These are phyloP conservation scores for Brassica cretica DNA, from an alignment of 345 rosid species.

Conservation along the genomic window DNA sequence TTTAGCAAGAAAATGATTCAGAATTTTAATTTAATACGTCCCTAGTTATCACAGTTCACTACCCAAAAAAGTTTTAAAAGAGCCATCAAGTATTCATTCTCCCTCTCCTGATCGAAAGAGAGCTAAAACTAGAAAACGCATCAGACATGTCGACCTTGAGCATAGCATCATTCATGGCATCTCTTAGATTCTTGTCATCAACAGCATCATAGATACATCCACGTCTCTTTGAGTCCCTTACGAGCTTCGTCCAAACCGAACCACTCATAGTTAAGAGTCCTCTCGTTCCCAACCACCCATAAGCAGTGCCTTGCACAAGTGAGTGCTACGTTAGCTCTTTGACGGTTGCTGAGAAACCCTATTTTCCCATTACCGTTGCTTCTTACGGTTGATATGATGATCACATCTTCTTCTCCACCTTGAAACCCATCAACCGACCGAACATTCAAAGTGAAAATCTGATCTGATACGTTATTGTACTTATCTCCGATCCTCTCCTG, in stretches of 20 bases:
- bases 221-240: slow-evolving; percentile 41
- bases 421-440: slow-evolving; percentile 53
- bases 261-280: slow-evolving; percentile 36
- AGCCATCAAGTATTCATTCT: not conserved
- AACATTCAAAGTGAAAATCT: slow-evolving; percentile 39
- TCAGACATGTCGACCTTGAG: slow-evolving; percentile 16
- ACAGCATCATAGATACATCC: slow-evolving; percentile 40
- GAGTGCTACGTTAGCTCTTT: slow-evolving; percentile 42
- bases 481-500: slow-evolving; percentile 33
- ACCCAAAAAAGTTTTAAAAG: not conserved
- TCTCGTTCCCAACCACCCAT: slow-evolving; percentile 50
- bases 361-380: slow-evolving; percentile 37
- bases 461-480: not conserved
- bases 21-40: not conserved
- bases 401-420: slow-evolving; percentile 53
- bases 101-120: slow-evolving; percentile 17
- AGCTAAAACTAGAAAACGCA: slow-evolving; percentile 13
- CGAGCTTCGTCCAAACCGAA: slow-evolving; percentile 41
- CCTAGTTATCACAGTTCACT: not conserved
- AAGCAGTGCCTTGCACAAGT: slow-evolving; percentile 50
- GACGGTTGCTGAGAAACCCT: slow-evolving; percentile 43
- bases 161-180: slow-evolving; percentile 13
- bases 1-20: not conserved
- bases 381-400: slow-evolving; percentile 50
- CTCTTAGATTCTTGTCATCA: slow-evolving; percentile 33